A percentile compares a stretch with the other conserved stretches of the same genome.
Evolutionary conservation across 2,329 filamentous ascomycete genomes (phyloP).

Genomic region (Aspergillus piperis): DNA sequence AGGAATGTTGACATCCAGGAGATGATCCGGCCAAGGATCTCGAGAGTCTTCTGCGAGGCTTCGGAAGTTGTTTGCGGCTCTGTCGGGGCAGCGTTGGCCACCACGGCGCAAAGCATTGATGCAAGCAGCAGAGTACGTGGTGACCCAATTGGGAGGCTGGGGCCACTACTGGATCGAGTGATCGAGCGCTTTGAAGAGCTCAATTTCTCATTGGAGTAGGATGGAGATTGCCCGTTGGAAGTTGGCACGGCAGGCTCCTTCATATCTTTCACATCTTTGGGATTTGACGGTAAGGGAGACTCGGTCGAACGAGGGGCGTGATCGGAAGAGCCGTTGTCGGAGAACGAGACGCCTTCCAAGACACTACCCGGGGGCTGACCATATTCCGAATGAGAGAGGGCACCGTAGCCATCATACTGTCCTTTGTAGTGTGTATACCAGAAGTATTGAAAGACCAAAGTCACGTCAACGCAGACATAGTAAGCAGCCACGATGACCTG

Average conservation of each 20-base stretch:
- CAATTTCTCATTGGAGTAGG: constrained; percentile 40
- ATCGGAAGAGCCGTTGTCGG: constrained; percentile 31
- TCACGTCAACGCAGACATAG: constrained; percentile 66
- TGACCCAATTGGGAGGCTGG: constrained; percentile 36
- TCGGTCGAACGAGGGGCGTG: constrained; percentile 19
- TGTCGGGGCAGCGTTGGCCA: constrained; percentile 45
- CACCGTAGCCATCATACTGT: constrained; percentile 43
- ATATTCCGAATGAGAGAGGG: constrained; percentile 29
- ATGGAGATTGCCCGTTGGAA: constrained; percentile 25
- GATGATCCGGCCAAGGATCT: constrained; percentile 53
- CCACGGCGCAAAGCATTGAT: constrained; percentile 48
- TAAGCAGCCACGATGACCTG: constrained; percentile 66
- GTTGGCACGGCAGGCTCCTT: constrained; percentile 26
- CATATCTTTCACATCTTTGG: constrained; percentile 31
- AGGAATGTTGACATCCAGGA: constrained; percentile 60
- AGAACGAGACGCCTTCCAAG: constrained; percentile 41
- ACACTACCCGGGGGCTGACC: constrained; percentile 31
- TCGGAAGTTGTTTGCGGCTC: constrained; percentile 13
- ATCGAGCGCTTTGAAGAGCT: constrained; percentile 31
- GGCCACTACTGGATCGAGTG: constrained; percentile 28
- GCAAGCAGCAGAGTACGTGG: constrained; percentile 48
- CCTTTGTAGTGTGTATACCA: constrained; percentile 64
- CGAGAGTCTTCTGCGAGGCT: constrained; percentile 34
- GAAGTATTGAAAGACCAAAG: constrained; percentile 63
- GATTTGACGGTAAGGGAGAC: constrained; percentile 26